phyloP scores from a whole-genome alignment of 2,329 filamentous ascomycete species.

The Leptographium procerum region DNA sequence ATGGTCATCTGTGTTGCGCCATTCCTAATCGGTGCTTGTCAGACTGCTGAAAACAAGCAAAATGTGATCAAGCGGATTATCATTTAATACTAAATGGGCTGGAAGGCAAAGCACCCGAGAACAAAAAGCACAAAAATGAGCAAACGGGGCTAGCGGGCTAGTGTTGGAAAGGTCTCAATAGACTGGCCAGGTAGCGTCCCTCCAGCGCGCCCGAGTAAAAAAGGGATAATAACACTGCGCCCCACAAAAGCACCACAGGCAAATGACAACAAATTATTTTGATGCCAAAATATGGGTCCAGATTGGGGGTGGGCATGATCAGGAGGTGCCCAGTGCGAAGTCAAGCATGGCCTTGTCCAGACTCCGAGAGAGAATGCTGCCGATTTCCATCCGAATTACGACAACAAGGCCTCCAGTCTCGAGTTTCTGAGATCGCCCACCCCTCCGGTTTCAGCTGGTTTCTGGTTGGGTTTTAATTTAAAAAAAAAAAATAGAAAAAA shows the following conservation, averaged over 20 bases:
- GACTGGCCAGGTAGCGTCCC: slow-evolving; percentile 10
- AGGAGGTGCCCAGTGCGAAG: slow-evolving; percentile 10
- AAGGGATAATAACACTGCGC: slow-evolving; percentile 10
- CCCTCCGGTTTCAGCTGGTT: neutral
- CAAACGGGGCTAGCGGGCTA: slow-evolving; percentile 11
- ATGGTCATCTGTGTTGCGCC: neutral
- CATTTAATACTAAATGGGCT: neutral
- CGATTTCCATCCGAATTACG: slow-evolving; percentile 1
- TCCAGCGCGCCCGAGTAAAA: neutral
- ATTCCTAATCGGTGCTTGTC: neutral
- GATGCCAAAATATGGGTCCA: neutral
- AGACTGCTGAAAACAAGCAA: neutral
- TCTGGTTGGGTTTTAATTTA: no score
- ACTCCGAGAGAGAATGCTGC: neutral
- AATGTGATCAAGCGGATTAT: neutral
- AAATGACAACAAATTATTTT: slow-evolving; percentile 9
- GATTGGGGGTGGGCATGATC: slow-evolving; percentile 3
- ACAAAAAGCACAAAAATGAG: slow-evolving; percentile 5
- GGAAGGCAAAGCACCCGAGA: neutral
- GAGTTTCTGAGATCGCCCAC: neutral
- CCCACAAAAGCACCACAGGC: slow-evolving; percentile 1
- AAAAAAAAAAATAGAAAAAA: neutral
- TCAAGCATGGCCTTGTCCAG: neutral
- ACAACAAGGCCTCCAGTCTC: neutral
- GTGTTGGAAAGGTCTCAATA: slow-evolving; percentile 12